Conservation (phyloP, 2,329 filamentous ascomycete genomes). For the Xylariaceae sp. region DNA sequence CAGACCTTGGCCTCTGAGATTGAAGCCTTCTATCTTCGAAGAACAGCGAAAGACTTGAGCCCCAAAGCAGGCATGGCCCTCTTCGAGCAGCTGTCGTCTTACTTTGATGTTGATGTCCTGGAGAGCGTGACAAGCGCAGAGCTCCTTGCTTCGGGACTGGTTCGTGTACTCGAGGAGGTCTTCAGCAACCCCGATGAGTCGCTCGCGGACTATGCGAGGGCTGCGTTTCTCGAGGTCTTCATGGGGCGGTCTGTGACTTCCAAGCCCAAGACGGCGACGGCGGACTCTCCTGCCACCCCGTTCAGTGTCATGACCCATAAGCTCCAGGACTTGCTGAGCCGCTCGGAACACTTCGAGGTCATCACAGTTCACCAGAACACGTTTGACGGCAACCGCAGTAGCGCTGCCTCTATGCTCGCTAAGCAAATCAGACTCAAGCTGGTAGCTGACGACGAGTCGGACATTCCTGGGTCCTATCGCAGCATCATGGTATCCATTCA, state of each 20-base stretch:
- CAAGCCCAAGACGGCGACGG: conserved; percentile 55
- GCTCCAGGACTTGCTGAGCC: conserved; percentile 88
- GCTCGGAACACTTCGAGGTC: conserved; percentile 96
- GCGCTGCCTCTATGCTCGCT: conserved; percentile 88
- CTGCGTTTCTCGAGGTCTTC: conserved; percentile 84
- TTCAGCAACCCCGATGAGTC: conserved; percentile 65
- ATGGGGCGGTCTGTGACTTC: conserved; percentile 69
- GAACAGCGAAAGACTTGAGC: conserved; percentile 37
- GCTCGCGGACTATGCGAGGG: conserved; percentile 60
- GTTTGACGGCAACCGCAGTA: conserved; percentile 82
- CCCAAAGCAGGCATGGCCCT: conserved; percentile 52
- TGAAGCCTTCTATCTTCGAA: conserved; percentile 58
- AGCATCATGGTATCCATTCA: conserved; percentile 99
- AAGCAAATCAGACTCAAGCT: conserved; percentile 90
- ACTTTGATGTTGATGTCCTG: conserved; percentile 82
- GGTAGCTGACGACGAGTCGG: conserved; percentile 80
- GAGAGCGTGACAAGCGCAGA: conserved; percentile 96
- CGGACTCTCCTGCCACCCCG: conserved; percentile 67
- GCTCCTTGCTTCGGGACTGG: conserved; percentile 81
- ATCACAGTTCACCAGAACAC: conserved; percentile 91
- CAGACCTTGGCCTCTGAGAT: conserved; percentile 66
- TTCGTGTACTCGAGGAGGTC: conserved; percentile 72
- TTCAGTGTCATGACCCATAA: conserved; percentile 91
- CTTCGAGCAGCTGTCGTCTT: conserved; percentile 68
- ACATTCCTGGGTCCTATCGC: conserved; percentile 78